These are phyloP conservation scores for Ceratocystis harringtonii DNA, from an alignment of 2,329 filamentous ascomycete species.

Conservation along the genomic window DNA sequence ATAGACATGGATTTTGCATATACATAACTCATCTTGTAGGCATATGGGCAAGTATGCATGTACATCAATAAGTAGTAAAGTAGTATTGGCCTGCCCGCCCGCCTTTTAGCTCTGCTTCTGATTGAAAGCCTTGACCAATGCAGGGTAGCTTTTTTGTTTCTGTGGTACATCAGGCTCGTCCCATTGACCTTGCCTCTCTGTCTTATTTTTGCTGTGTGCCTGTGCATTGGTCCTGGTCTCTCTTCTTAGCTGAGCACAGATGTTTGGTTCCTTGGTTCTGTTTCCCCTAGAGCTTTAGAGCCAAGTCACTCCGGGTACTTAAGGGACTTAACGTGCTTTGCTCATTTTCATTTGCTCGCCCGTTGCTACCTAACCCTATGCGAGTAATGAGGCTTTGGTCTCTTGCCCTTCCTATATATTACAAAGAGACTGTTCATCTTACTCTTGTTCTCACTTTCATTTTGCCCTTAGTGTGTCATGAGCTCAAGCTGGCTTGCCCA, in stretches of 20 bases:
- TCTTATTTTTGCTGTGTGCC: not conserved
- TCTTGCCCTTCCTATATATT: not conserved
- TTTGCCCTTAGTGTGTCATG: not conserved
- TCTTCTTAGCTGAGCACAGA: constrained; percentile 1
- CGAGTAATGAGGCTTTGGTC: not conserved
- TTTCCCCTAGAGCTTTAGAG: not conserved
- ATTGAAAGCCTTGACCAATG: not conserved
- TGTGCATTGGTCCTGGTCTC: not conserved
- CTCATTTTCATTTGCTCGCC: not conserved
- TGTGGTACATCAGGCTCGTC: constrained; percentile 1
- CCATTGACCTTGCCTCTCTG: not conserved
- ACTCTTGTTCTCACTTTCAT: not conserved
- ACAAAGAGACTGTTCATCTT: not conserved
- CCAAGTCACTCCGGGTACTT: not conserved
- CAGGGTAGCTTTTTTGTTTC: not conserved
- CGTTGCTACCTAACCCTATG: constrained; percentile 1
- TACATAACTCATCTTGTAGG: not conserved
- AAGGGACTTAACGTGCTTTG: too few species aligned
- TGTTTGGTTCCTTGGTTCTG: constrained; percentile 7
- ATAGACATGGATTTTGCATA: not conserved
- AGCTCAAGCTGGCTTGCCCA: not conserved
- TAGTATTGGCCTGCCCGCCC: not conserved
- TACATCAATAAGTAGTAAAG: not conserved
- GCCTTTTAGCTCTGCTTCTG: not conserved
- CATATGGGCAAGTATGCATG: not conserved